Evolutionary conservation across 257 asterid genomes (phyloP), one percentile per base, ranked within the genome.

Genomic region (Plantago ovata): DNA sequence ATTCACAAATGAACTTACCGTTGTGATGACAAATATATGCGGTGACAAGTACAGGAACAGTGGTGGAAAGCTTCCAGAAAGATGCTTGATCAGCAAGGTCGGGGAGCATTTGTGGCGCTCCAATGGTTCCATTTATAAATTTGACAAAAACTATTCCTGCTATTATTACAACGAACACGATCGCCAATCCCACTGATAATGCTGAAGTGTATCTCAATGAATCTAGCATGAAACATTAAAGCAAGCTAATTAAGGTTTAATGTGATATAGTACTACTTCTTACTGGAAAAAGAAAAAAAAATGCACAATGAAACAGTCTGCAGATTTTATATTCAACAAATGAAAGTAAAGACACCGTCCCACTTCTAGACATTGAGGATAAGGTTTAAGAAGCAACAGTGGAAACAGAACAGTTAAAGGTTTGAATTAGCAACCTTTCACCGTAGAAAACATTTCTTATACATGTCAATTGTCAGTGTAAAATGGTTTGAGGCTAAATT

Each of bases 11-110:
- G 62, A 61, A 64, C 89, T 77, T 76, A 88, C 96, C 69, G 16
- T 85, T 88, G 56, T 88, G 96, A 68, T 88, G 96, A 70, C 96
- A 88, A 48, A 88, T 88, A 67, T 79, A 88, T 67, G 96, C 95
- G 61, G 95, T 85, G 77, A 85, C 95, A 13, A 88, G 81, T 62
- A 88, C 77, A 40, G 96, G 95, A 60, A 83, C 87, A 48, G 84
- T 72, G 14, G 96, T 88, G 72, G 81, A 88, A 46, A 85, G 95
- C 63, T 83, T 85, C 96, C 95, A 88, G 79, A 88, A 88, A 54
- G 96, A 85, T 55, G 86, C 95, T 67, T 85, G 96, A 69, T 83
- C 84, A 61, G 62, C 80, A 63, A 89, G 54, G 19, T 76, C 38
- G 38, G 95, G 96, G 66, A 89, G 67, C 74, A 89, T 56, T 50